Conservation (phyloP, 1,139 yeast genomes). For the Taphrina communis region DNA sequence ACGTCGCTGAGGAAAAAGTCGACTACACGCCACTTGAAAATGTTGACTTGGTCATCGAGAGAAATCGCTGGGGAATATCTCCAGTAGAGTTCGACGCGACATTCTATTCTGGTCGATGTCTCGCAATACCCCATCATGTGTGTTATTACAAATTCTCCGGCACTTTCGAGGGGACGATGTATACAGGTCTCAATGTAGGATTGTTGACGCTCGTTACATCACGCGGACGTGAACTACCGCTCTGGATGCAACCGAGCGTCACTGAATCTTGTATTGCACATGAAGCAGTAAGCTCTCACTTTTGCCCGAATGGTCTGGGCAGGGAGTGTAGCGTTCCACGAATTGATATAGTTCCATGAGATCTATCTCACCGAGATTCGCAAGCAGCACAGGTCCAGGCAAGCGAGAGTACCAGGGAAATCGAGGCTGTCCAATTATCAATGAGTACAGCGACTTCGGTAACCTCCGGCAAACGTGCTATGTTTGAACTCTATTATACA, state of each 20-base stretch:
- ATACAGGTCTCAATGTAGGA: background rate
- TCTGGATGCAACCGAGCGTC: background rate
- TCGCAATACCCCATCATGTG: background rate
- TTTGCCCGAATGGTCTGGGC: background rate
- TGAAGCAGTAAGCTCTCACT: background rate
- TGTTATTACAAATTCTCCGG: constrained; percentile 1
- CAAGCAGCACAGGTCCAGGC: too few species aligned
- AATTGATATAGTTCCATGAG: background rate
- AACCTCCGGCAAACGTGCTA: too few species aligned
- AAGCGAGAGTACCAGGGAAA: too few species aligned
- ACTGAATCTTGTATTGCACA: background rate
- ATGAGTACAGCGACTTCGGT: too few species aligned
- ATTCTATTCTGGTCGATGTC: background rate
- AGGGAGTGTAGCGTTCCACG: background rate
- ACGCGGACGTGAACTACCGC: background rate
- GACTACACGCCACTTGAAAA: background rate
- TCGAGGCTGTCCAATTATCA: too few species aligned
- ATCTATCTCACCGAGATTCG: too few species aligned
- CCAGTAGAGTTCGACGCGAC: background rate
- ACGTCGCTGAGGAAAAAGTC: background rate
- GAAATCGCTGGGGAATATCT: background rate
- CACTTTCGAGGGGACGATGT: background rate
- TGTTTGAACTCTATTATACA: too few species aligned
- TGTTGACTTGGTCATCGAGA: background rate
- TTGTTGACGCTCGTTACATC: background rate